These are phyloP conservation scores for Acanthamoeba lenticulata DNA, from an alignment of 208 protist genomes.

Conservation along the genomic window DNA sequence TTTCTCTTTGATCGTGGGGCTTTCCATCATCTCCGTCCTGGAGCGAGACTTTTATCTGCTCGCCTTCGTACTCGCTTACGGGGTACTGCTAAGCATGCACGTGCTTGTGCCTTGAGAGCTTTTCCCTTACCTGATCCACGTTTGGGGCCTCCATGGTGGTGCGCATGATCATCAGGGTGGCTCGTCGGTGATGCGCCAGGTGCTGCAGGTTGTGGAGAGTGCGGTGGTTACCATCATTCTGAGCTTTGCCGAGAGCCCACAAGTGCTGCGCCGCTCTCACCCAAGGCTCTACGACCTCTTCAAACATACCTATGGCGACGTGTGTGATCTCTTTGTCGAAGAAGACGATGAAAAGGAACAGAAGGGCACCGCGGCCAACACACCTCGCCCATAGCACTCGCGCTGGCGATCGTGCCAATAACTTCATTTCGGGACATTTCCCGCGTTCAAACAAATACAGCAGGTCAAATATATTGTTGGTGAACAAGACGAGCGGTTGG, in stretches of 20 bases:
- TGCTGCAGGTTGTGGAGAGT: conserved; percentile 42
- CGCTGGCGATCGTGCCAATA: too few relatives aligned
- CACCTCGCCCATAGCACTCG: too few relatives aligned
- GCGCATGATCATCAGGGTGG: not conserved
- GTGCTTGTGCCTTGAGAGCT: too few relatives aligned
- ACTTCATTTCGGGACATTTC: too few relatives aligned
- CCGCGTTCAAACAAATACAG: too few relatives aligned
- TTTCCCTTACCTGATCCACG: too few relatives aligned
- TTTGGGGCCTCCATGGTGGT: too few relatives aligned
- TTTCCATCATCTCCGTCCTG: not conserved
- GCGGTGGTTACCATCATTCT: conserved; percentile 32
- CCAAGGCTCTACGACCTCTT: conserved; percentile 60
- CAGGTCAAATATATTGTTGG: too few relatives aligned
- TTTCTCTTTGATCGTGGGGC: conserved; percentile 28
- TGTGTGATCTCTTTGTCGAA: not conserved
- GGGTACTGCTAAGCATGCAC: not conserved
- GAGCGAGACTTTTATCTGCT: not conserved
- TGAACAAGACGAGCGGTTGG: too few relatives aligned
- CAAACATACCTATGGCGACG: not conserved
- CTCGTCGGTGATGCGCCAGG: not conserved
- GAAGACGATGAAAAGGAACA: not conserved
- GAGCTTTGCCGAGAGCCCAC: conserved; percentile 59
- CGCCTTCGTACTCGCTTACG: not conserved
- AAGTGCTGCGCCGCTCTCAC: conserved; percentile 1
- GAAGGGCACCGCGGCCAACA: too few relatives aligned